Evolutionary conservation across 257 asterid species (phyloP), one percentile per base, ranked within the genome.

Genomic region (Gentiana straminea): DNA sequence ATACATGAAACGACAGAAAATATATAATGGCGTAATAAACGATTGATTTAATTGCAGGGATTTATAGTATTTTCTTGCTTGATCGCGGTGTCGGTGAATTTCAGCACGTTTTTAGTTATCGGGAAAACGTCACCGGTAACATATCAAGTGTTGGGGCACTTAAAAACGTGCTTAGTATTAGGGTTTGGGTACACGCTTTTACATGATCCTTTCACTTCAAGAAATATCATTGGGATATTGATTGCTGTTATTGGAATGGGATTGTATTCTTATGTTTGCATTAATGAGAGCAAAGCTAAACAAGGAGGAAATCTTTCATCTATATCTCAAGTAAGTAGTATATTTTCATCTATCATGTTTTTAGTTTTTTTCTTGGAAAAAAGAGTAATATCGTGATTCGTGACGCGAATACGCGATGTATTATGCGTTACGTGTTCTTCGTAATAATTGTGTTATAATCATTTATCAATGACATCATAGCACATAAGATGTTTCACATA

Each of bases 91-190:
- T 74, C 88, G 43, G 97, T 89, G 63, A 89, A 89, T 79, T 83
- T 89, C 67, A 89, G 97, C 77, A 89, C 97, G 33, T 89, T 89
- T 73, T 73, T 89, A 61, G 97, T 88, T 60, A 88, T 88, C 7
- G 97, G 97, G 0, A 88, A 88, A 75, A 89, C 97, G n/a, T 89
- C 97, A 32, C 97, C 95, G 1, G 97, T 89, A 0, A 89, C 97
- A 1, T 89, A 89, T 66, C 97, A 89, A 63, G 97, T 89, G 4
- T 64, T 89, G 1, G 97, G 97, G 7, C 97, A 89, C 62, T 77
- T 89, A 10, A 89, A 89, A 38, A 89, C 97, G 32, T 89, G 97
- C 54, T 86, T 89, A 35, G 97, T 89, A 66, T 92, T 89, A 57
- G 94, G 77, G 38, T 81, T 89, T 60, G 97, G 97, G 0, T 89